Base-by-base conservation (phyloP, 2,329 filamentous ascomycete species). In the Diplodia intermedia region DNA sequence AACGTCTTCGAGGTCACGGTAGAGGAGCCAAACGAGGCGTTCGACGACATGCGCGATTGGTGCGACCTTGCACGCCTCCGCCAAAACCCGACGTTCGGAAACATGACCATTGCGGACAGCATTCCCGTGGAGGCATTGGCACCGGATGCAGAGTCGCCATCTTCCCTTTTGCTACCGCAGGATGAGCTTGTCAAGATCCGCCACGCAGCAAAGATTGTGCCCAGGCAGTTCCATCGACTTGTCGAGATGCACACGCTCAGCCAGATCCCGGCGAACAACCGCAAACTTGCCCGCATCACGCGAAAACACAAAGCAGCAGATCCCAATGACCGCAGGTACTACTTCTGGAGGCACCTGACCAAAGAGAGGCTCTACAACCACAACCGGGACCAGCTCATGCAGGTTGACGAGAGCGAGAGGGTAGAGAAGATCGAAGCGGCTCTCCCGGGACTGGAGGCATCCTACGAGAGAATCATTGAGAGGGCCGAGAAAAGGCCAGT, bases 11-110 rank as follows among this genome's bases (percentile, higher is more conserved):
- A 98, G 76, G 86, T 99, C 74, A 96, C 94, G 0, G 90, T 99
- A 6, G 95, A 99, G 80, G 94, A 98, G 70, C 96, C 95, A 0
- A 98, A 92, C 74, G 91, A 94, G 75, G 88, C 86, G 0, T 96
- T 96, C 72, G 91, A 95, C 74, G 88, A 92, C 69, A 83, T 96
- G 73, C 87, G 92, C 71, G 92, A 95, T 75, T 82, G 90, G 63
- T 89, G 88, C 72, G 92, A 96, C 73, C 81, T 94, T 38, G 81
- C 83, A 4, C 89, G 88, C 71, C 82, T 95, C 3, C 87, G 87
- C 66, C 81, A 79, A 9, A 81, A 83, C 20, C 83, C 88, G 0
- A 84, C 86, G 9, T 91, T 92, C 75, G 79, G 80, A 3, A 76
- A 80, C 0, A 80, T 92, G 7, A 80, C 74, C 18, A 43, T 81